Evolutionary conservation across 805 yeast species (phyloP), one percentile per base, ranked within the genome.

Genomic region (Barnettozyma sucrosica): DNA sequence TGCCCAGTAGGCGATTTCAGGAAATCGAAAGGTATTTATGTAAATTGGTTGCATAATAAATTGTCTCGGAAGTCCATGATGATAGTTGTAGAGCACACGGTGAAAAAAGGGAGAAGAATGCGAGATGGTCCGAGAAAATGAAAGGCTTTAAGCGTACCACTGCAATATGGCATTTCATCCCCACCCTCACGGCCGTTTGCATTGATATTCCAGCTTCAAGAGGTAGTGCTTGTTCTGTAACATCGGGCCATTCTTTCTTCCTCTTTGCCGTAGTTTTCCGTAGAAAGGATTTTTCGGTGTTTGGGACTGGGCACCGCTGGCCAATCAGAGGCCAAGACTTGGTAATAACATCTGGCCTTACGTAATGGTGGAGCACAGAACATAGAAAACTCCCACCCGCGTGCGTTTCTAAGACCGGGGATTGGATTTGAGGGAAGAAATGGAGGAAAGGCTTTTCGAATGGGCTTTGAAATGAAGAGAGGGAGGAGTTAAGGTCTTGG

Each of bases 11-110:
- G 14, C 14, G 32, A 14, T 13, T 28, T 11, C 4, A 23, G 41
- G 41, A 37, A 37, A 37, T 37, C 41, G 41, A 23, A 37, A 37
- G 41, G 41, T 37, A 37, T 37, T 37, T 37, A 37, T 37, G 41
- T 23, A 37, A 37, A 37, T 37, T 37, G 41, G 41, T 23, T 37
- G 41, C 41, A 37, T 37, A 37, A 37, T 23, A 23, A 37, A 37
- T 21, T 37, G 41, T 37, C 41, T 37, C 41, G 41, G 41, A 37
- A 34, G 26, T 16, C 37, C 23, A 34, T 36, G 28, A 23, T 10
- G 23, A 37, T 7, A 4, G 16, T 8, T 19, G n/a, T 37, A 7
- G 9, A 23, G 13, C n/a, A 37, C 26, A 37, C 5, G 10, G 11
- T 19, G 23, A 21, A 37, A 21, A 23, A 23, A 7, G 20, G 23